These are phyloP conservation scores for Ceratobasidium theobromae DNA, from an alignment of 1,284 basidiomycete species.

Conservation along the genomic window DNA sequence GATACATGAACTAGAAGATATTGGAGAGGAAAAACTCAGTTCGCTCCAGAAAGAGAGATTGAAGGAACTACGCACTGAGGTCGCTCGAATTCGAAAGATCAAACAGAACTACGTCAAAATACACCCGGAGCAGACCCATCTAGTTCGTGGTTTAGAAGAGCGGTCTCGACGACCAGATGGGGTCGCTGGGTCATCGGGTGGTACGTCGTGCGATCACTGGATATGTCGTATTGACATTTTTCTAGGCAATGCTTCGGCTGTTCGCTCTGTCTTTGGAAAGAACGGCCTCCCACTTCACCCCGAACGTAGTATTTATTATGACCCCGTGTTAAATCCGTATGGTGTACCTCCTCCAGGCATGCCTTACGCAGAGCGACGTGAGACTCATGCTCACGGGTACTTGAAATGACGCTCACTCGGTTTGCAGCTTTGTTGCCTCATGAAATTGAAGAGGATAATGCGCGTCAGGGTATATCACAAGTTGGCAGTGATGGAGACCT, in stretches of 20 bases:
- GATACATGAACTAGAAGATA: slow-evolving; percentile 33
- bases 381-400: slow-evolving; percentile 42
- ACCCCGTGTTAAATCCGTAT: slow-evolving; percentile 89
- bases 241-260: slow-evolving; percentile 39
- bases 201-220: slow-evolving; percentile 37
- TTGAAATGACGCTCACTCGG: neutral
- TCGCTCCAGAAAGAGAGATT: slow-evolving; percentile 64
- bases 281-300: slow-evolving; percentile 82
- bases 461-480: slow-evolving; percentile 31
- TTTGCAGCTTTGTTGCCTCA: slow-evolving; percentile 58
- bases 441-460: slow-evolving; percentile 48
- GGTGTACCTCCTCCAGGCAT: slow-evolving; percentile 96
- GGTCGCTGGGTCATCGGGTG: slow-evolving; percentile 41
- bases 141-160: slow-evolving; percentile 59
- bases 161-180: slow-evolving; percentile 36
- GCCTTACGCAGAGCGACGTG: slow-evolving; percentile 87
- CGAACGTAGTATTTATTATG: slow-evolving; percentile 89
- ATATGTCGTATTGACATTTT: slow-evolving; percentile 52
- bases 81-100: slow-evolving; percentile 75
- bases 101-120: slow-evolving; percentile 89
- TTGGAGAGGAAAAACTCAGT: slow-evolving; percentile 63
- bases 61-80: slow-evolving; percentile 68
- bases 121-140: slow-evolving; percentile 82
- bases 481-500: slow-evolving; percentile 25
- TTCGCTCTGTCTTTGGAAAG: slow-evolving; percentile 61